These are phyloP conservation scores for Waltiozyma sp. DNA, from an alignment of 1,139 yeast genomes.

Conservation along the genomic window DNA sequence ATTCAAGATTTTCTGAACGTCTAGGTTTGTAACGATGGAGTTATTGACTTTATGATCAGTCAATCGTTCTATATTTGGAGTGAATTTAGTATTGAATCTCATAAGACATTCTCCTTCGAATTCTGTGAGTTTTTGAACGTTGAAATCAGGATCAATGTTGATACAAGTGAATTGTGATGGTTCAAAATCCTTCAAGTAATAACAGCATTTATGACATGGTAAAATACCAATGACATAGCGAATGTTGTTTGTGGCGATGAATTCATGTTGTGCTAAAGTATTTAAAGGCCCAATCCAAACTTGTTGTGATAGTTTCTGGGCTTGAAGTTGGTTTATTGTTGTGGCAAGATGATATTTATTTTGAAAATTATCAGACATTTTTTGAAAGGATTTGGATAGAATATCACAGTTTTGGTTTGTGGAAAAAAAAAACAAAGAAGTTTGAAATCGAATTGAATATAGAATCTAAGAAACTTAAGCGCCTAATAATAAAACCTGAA, in stretches of 20 bases:
- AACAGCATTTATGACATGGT: conserved; percentile 16
- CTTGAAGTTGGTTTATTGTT: conserved; percentile 19
- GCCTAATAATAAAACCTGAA: too few relatives aligned
- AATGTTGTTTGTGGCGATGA: conserved; percentile 19
- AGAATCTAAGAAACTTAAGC: too few relatives aligned
- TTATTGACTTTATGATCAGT: conserved; percentile 15
- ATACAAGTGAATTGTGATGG: conserved; percentile 13
- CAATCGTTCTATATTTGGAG: conserved; percentile 10
- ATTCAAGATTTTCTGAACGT: conserved; percentile 14
- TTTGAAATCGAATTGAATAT: too few relatives aligned
- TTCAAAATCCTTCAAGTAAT: conserved; percentile 14
- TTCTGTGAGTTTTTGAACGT: conserved; percentile 16
- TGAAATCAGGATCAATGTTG: conserved; percentile 15
- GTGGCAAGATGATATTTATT: conserved; percentile 19
- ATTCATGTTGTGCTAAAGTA: conserved; percentile 21
- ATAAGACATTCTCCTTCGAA: conserved; percentile 17
- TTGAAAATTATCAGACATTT: conserved; percentile 12
- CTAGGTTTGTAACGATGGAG: conserved; percentile 15
- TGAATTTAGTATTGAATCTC: conserved; percentile 16
- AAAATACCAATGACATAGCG: conserved; percentile 17
- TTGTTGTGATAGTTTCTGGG: conserved; percentile 22
- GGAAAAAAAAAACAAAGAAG: too few relatives aligned
- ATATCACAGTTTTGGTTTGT: too few relatives aligned
- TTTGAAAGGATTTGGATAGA: neutral
- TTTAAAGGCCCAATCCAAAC: conserved; percentile 26